A percentile compares a stretch with the other conserved stretches of the same genome.
These are phyloP conservation scores for Nitzschia palea DNA, from an alignment of 108 stramenopile species.

Conservation along the genomic window DNA sequence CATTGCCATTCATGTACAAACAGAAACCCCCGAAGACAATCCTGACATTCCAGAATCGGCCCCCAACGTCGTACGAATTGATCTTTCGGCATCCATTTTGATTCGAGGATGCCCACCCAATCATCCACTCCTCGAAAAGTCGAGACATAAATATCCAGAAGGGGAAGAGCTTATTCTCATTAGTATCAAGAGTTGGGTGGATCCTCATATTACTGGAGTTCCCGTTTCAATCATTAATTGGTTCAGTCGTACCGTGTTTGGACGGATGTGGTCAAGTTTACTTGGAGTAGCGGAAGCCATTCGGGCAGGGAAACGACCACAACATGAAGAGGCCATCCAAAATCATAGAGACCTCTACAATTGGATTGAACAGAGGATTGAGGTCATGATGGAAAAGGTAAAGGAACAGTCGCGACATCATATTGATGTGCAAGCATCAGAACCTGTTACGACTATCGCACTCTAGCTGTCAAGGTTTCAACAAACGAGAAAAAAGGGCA, in stretches of 20 bases:
- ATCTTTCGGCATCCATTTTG: slow-evolving; percentile 50
- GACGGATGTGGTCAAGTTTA: slow-evolving; percentile 58
- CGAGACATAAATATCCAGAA: slow-evolving; percentile 28
- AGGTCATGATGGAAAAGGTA: slow-evolving; percentile 41
- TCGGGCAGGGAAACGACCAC: slow-evolving; percentile 54
- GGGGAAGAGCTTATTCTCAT: slow-evolving; percentile 52
- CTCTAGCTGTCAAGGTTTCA: too few relatives aligned
- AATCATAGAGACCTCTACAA: slow-evolving; percentile 60
- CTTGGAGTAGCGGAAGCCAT: slow-evolving; percentile 67
- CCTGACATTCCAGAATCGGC: slow-evolving; percentile 33
- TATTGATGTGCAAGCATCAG: too few relatives aligned
- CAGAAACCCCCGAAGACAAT: slow-evolving; percentile 29
- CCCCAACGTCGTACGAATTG: slow-evolving; percentile 42
- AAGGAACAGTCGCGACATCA: slow-evolving; percentile 21
- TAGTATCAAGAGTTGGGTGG: slow-evolving; percentile 39
- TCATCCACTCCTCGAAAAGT: slow-evolving; percentile 46
- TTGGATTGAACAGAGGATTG: slow-evolving; percentile 60
- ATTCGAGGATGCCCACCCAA: slow-evolving; percentile 67
- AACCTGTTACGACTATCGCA: too few relatives aligned
- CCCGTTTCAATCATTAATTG: slow-evolving; percentile 69
- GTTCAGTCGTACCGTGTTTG: slow-evolving; percentile 54
- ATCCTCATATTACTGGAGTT: slow-evolving; percentile 44
- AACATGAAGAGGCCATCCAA: slow-evolving; percentile 56
- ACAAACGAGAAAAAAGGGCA: too few relatives aligned
- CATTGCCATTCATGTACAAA: slow-evolving; percentile 45